Conservation (phyloP, 202 grass and related monocot species). For the Musa balbisiana region DNA sequence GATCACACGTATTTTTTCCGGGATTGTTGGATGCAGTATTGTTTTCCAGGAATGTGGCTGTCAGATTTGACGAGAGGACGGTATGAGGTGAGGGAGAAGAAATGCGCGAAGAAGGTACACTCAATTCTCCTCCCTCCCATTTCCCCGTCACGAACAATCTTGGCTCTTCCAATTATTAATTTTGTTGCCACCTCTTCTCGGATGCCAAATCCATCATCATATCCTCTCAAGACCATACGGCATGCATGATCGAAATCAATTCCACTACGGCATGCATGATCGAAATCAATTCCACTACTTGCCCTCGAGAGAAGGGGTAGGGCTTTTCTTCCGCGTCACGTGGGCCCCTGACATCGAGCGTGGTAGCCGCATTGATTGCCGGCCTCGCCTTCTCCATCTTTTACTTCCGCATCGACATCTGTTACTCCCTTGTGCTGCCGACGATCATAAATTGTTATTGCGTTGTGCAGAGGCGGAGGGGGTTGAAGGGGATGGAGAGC, state of each 20-base stretch:
- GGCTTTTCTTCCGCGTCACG: background rate
- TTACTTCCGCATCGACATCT: background rate
- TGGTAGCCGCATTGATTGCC: background rate
- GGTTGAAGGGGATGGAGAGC: constrained; percentile 16
- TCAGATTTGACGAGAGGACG: constrained; percentile 16
- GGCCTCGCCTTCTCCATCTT: background rate
- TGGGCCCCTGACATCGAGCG: background rate
- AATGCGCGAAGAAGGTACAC: constrained; percentile 16
- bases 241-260: too few relatives aligned
- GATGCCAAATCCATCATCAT: too few relatives aligned
- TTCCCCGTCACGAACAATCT: background rate
- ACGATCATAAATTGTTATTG: background rate
- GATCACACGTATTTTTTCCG: background rate
- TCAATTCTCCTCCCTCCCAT: background rate
- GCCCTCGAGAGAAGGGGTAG: too few relatives aligned
- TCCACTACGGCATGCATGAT: too few relatives aligned
- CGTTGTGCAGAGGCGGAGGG: background rate
- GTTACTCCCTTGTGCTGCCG: background rate
- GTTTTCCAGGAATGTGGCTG: constrained; percentile 23
- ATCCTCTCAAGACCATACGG: background rate
- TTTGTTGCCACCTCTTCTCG: too few relatives aligned
- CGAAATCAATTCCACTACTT: too few relatives aligned
- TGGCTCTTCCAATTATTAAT: background rate
- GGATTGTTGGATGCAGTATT: constrained; percentile 9
- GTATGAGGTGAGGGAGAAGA: constrained; percentile 23